Conservation (phyloP, 2,329 filamentous ascomycete genomes). For the Nothomitra cinnamomea region DNA sequence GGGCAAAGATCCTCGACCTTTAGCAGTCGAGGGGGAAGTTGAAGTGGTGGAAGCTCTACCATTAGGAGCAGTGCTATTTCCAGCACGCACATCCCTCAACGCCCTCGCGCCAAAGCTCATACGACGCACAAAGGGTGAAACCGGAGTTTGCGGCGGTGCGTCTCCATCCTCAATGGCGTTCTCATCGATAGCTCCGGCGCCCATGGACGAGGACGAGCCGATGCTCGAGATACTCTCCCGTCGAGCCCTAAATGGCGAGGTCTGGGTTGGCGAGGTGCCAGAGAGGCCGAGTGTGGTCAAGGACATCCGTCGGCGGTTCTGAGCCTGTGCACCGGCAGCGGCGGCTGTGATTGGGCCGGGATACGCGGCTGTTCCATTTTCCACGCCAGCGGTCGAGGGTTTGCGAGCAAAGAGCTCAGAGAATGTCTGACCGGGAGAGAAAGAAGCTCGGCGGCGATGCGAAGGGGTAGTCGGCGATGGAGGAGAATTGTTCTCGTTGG, state of each 20-base stretch:
- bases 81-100: slow-evolving; percentile 48
- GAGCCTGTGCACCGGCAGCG: slow-evolving; percentile 33
- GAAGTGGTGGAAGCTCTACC: slow-evolving; percentile 37
- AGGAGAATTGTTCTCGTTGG: slow-evolving; percentile 12
- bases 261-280: slow-evolving; percentile 46
- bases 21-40: slow-evolving; percentile 18
- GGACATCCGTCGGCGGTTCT: slow-evolving; percentile 52
- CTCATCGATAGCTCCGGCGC: slow-evolving; percentile 39
- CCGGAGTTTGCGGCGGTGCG: slow-evolving; percentile 39
- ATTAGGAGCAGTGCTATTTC: slow-evolving; percentile 34
- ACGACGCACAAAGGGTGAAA: slow-evolving; percentile 62
- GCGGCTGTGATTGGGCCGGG: slow-evolving; percentile 18
- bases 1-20: slow-evolving; percentile 12
- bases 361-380: slow-evolving; percentile 7
- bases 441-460: slow-evolving; percentile 12
- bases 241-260: slow-evolving; percentile 28
- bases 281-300: slow-evolving; percentile 60
- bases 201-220: slow-evolving; percentile 33
- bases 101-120: slow-evolving; percentile 82
- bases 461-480: slow-evolving; percentile 7
- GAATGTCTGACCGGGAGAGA: slow-evolving; percentile 13
- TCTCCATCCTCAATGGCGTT: slow-evolving; percentile 56
- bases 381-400: slow-evolving; percentile 7
- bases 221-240: slow-evolving; percentile 55
- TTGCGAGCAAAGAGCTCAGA: slow-evolving; percentile 13